Base-by-base conservation (phyloP, 2,329 filamentous ascomycete species). In the Pseudogymnoascus sp. region DNA sequence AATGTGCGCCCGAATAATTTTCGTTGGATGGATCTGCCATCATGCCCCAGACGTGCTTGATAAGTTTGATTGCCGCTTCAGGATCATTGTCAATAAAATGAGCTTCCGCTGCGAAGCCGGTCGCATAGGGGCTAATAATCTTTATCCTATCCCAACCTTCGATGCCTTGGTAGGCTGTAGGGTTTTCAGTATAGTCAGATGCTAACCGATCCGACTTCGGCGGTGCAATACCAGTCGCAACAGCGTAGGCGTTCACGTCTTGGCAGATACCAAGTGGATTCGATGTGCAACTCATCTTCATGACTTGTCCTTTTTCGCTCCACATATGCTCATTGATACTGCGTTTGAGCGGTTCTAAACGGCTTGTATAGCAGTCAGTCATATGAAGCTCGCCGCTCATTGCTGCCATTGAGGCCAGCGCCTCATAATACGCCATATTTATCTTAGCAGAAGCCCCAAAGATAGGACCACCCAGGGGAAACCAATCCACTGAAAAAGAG, bases 351-450 rank as follows among this genome's bases (percentile, higher is more conserved):
- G n/a, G 16, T 23, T 34, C 60, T 9, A 66, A 66, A 36, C 49
- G 59, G n/a, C 34, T 7, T 5, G 53, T 56, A 36, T 64, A 69
- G 12, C 38, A 38, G 21, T 64, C 60, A 23, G 65, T 63, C 4
- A 62, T n/a, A 2, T 28, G 25, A 16, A 60, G 12, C 1, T 42
- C 23, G 14, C 16, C 40, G 34, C 61, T 63, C 64, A 69, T 66
- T 31, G 64, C 64, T 23, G 63, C 63, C 67, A 69, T 67, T 5
- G 67, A 65, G 18, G 53, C 64, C 40, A 69, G 36, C 34, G 66
- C 65, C 62, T 69, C 67, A 37, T 66, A 69, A 40, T 64, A 68
- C 25, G 68, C 66, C 8, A 69, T 43, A 59, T 69, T 68, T n/a
- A 67, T 66, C 36, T 69, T 67, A 0, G 64, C 63, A 38, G 68